phyloP scores from a whole-genome alignment of 2,329 filamentous ascomycete species.

The Fusarium guadeloupense region DNA sequence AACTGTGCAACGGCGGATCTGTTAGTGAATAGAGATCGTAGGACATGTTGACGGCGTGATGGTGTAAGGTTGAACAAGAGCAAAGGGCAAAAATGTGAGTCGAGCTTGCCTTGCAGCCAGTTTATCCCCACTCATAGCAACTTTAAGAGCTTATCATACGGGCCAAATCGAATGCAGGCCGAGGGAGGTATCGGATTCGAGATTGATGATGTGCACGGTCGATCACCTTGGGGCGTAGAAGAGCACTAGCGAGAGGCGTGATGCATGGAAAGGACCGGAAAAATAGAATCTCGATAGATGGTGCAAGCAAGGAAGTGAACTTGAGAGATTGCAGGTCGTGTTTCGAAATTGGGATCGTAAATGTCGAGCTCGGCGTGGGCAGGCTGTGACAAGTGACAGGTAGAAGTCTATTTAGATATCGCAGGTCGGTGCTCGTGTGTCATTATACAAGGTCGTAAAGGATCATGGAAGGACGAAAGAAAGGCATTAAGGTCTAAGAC shows the following conservation, averaged over 20 bases:
- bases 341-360: slow-evolving; percentile 11
- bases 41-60: slow-evolving; percentile 17
- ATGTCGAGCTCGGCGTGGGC: slow-evolving; percentile 30
- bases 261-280: slow-evolving; percentile 32
- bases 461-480: slow-evolving; percentile 39
- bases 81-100: slow-evolving; percentile 12
- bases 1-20: slow-evolving; percentile 54
- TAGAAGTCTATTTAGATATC: slow-evolving; percentile 37
- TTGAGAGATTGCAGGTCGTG: slow-evolving; percentile 4
- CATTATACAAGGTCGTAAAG: slow-evolving; percentile 43
- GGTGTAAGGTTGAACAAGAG: slow-evolving; percentile 15
- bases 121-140: slow-evolving; percentile 72
- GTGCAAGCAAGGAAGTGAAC: not conserved
- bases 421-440: slow-evolving; percentile 38
- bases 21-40: slow-evolving; percentile 48
- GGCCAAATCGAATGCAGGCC: slow-evolving; percentile 30
- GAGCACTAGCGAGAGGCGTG: slow-evolving; percentile 24
- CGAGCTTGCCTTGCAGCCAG: slow-evolving; percentile 61
- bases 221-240: slow-evolving; percentile 23
- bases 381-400: slow-evolving; percentile 24
- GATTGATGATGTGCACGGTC: slow-evolving; percentile 34
- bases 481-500: slow-evolving; percentile 44
- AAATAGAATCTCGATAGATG: slow-evolving; percentile 6
- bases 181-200: slow-evolving; percentile 27
- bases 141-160: slow-evolving; percentile 43